These are phyloP conservation scores for Bonia amplexicaulis DNA, from an alignment of 176 grass and related monocot species.

Conservation along the genomic window DNA sequence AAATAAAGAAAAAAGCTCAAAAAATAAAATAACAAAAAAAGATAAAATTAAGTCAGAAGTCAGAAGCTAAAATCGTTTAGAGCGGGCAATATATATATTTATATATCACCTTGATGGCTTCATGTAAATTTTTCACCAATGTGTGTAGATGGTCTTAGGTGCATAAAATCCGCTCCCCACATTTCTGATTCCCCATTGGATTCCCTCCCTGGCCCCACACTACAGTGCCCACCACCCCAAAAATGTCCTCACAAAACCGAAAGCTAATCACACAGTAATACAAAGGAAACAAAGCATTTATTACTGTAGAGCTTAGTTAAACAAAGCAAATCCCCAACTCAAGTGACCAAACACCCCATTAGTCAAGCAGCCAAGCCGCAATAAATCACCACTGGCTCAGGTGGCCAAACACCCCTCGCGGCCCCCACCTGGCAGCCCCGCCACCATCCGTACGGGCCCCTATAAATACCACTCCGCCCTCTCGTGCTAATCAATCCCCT, in stretches of 20 bases:
- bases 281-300: neutral
- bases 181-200: neutral
- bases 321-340: neutral
- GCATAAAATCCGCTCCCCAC: neutral
- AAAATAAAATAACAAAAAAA: too few species aligned
- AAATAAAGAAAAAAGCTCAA: too few species aligned
- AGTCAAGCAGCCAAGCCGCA: neutral
- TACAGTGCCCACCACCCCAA: too few species aligned
- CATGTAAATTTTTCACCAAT: neutral
- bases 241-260: neutral
- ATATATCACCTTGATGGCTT: neutral
- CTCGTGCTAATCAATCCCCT: conserved; percentile 5
- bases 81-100: too few species aligned
- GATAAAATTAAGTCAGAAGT: too few species aligned
- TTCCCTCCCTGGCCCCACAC: neutral
- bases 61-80: too few species aligned
- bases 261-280: neutral
- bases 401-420: neutral
- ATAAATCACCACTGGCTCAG: neutral
- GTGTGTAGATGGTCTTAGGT: too few species aligned
- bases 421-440: neutral
- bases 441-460: conserved; percentile 12
- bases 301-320: neutral
- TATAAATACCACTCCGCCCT: conserved; percentile 33
- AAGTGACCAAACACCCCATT: neutral